Percentiles rank a stretch among this genome's conserved stretches.
Conservation (phyloP, 345 rosid species). For the Diplotaxis tenuifolia region DNA sequence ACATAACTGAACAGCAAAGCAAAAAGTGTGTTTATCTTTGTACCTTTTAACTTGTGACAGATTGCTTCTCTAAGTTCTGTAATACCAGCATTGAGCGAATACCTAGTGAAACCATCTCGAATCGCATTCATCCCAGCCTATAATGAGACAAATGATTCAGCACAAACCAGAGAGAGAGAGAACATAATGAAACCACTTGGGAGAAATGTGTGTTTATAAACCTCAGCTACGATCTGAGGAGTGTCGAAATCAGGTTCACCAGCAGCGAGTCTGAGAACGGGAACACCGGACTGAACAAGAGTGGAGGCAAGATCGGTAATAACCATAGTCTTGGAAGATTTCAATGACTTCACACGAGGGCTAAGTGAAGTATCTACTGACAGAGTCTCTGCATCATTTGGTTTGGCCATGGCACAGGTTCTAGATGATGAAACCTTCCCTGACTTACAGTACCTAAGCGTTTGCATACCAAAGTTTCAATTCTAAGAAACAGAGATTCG, state of each 20-base stretch:
- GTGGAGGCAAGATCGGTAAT: slow-evolving; percentile 92
- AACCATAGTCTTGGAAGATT: slow-evolving; percentile 92
- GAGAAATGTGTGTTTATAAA: slow-evolving; percentile 13
- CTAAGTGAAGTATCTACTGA: slow-evolving; percentile 69
- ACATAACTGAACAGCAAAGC: not conserved
- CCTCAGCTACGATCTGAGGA: slow-evolving; percentile 74
- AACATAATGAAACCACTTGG: not conserved
- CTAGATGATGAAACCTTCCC: not conserved
- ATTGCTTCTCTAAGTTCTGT: slow-evolving; percentile 78
- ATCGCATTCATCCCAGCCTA: slow-evolving; percentile 94
- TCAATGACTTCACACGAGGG: slow-evolving; percentile 77
- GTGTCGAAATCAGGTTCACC: slow-evolving; percentile 99
- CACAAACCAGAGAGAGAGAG: not conserved
- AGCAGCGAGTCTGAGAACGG: slow-evolving; percentile 87
- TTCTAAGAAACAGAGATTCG: not conserved
- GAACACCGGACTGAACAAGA: slow-evolving; percentile 83
- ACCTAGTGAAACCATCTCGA: slow-evolving; percentile 70
- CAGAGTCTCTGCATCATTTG: slow-evolving; percentile 28
- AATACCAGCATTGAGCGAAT: slow-evolving; percentile 89
- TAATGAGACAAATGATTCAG: not conserved
- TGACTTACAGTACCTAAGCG: not conserved
- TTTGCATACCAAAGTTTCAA: not conserved
- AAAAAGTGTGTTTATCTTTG: slow-evolving; percentile 4
- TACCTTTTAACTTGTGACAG: slow-evolving; percentile 81
- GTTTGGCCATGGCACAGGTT: slow-evolving; percentile 45